Base-by-base conservation (phyloP, 106 monocot species). In the Chionographis japonica region DNA sequence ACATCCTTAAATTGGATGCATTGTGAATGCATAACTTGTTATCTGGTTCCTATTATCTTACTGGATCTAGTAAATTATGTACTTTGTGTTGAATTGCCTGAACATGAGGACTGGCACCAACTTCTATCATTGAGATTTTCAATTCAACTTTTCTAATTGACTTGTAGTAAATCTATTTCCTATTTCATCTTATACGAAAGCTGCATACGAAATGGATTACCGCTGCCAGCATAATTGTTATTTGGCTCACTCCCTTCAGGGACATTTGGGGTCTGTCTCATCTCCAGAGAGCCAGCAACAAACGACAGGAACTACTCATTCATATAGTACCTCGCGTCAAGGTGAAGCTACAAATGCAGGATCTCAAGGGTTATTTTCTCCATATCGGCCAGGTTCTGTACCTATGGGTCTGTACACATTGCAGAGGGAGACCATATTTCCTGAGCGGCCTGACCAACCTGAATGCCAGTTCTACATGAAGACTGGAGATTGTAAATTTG, bases 381-480 rank as follows among this genome's bases (percentile, higher is more conserved):
- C 79, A 58, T 76, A 86, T 55, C 75, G 52, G 65, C 69, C 78
- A 27, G 58, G 76, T 76, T 79, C 93, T 12, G 41, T 67, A 37
- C 81, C 85, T 63, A 63, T 80, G 65, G 85, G 77, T 55, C 62
- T 86, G 59, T 94, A 87, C 63, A 77, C 80, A 54, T 76, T 83
- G 53, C 90, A 76, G 54, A 76, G 79, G 71, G 90, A 90, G 6
- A 88, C 69, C 59, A 62, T 94, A 65, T 95, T 95, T 79, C 95
- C 95, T 60, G 95, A 88, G 70, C 85, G 91, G 61, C 95, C 95
- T 57, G 91, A 79, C 37, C 76, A 91, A 75, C 85, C 81, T 54
- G 95, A 95, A 72, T 95, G 95, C 40, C 95, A 91, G 50, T 95
- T 88, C 62, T 95, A 91, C 65, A 81, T 88, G 86, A 95, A 95